Conservation (phyloP, 2,329 filamentous ascomycete species). For the Xylariales sp. region DNA sequence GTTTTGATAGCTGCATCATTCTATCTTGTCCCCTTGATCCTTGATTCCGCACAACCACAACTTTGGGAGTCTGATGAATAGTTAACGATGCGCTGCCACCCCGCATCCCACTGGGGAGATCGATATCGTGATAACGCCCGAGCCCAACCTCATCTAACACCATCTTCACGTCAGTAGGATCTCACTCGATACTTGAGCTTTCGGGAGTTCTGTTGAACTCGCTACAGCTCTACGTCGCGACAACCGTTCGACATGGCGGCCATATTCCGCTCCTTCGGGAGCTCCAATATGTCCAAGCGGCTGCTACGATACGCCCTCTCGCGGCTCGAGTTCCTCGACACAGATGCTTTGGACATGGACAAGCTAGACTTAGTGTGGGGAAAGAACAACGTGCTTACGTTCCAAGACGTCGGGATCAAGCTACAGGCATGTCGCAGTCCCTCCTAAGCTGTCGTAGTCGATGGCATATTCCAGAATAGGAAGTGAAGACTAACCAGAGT, state of each 20-base stretch:
- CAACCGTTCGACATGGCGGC: conserved; percentile 64
- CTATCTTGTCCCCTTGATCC: neutral
- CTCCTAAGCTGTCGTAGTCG: conserved; percentile 5
- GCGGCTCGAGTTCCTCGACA: conserved; percentile 80
- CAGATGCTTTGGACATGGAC: conserved; percentile 79
- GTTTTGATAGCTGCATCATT: neutral
- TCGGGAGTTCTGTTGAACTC: too few species aligned
- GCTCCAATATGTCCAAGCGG: conserved; percentile 79
- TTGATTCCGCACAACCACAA: neutral
- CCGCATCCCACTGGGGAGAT: conserved; percentile 12
- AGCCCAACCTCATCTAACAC: conserved; percentile 2
- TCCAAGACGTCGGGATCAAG: conserved; percentile 79
- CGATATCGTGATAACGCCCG: conserved; percentile 12
- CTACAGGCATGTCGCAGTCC: conserved; percentile 56
- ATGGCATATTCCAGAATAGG: conserved; percentile 5
- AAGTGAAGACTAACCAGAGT: conserved; percentile 1
- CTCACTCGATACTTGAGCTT: too few species aligned
- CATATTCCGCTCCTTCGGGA: conserved; percentile 61
- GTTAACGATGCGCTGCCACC: conserved; percentile 13
- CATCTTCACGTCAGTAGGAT: neutral
- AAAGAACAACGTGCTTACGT: conserved; percentile 75
- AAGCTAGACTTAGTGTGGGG: conserved; percentile 81
- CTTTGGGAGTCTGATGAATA: neutral
- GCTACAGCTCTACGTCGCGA: too few species aligned
- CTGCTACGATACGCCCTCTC: conserved; percentile 82